phyloP scores from a whole-genome alignment of 352 stramenopile genomes.

The Globisporangium camurandrum region DNA sequence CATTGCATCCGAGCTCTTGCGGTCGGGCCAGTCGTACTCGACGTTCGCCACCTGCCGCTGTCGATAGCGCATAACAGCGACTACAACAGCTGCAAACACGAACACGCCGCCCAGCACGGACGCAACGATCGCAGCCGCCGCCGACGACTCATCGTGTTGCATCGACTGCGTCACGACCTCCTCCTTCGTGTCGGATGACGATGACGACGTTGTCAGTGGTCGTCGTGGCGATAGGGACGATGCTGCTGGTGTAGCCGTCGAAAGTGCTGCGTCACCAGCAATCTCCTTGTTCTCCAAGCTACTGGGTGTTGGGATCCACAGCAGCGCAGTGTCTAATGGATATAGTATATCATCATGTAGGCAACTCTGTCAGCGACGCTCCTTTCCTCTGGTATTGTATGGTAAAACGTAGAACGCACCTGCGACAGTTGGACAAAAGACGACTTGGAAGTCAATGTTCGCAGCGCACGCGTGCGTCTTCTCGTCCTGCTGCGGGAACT shows the following conservation, averaged over 20 bases:
- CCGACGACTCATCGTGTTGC: neutral
- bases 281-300: too few relatives aligned
- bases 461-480: constrained; percentile 47
- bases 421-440: constrained; percentile 31
- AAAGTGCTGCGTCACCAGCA: neutral
- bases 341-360: too few relatives aligned
- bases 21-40: constrained; percentile 14
- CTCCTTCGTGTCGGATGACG: too few relatives aligned
- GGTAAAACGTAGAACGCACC: too few relatives aligned
- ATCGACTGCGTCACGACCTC: constrained; percentile 3
- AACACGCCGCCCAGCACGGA: constrained; percentile 7
- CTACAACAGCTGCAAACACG: constrained; percentile 1
- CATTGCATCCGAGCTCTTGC: constrained; percentile 11
- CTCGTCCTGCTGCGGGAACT: constrained; percentile 41
- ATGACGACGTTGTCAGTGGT: too few relatives aligned
- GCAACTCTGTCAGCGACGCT: too few relatives aligned
- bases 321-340: too few relatives aligned
- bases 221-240: too few relatives aligned
- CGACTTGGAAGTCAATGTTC: constrained; percentile 27
- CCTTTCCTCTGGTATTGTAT: too few relatives aligned
- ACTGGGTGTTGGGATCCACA: too few relatives aligned
- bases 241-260: neutral
- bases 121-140: constrained; percentile 8
- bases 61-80: constrained; percentile 3
- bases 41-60: constrained; percentile 7